Evolutionary conservation across 345 rosid species (phyloP), one percentile per base, ranked within the genome.

Genomic region (Conringia planisiliqua): DNA sequence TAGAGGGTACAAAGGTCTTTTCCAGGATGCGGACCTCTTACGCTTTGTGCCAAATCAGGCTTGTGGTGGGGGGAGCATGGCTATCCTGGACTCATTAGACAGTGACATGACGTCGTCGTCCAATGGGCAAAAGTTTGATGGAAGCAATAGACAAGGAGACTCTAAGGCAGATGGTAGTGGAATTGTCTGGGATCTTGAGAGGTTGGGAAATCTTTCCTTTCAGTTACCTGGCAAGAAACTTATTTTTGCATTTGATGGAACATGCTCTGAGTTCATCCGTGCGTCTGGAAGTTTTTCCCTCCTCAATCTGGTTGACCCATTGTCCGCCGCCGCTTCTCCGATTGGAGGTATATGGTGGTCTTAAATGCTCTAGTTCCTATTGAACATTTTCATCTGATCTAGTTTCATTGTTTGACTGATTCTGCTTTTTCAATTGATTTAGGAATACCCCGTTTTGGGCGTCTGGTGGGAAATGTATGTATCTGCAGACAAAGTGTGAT

Each of bases 61-160:
- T 70, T 95, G 99, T 82, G 97, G 96, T 77, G 99, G 99, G 76
- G 98, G 96, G 62, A 90, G 91, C 84, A 89, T 95, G 99, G 98
- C 99, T 55, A 95, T 92, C 80, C 81, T 95, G 79, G 99, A 90
- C 72, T 85, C 97, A 24, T 76, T 95, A 80, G 99, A 92, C 75
- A 79, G 86, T 72, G 98, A 90, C 71, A 71, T 87, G 87, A 80
- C 90, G 70, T 75, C 86, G 77, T 81, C 89, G 67, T 72, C 87
- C 7, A 86, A 68, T 73, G 62, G 87, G 27, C 97, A 87, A 75
- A 89, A 87, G 72, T 78, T 81, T 74, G 99, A 92, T 65, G 75
- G 81, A 80, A 76, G 83, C 77, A 82, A 83, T 74, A 92, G 85
- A 85, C 96, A 74, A 70, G 89, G 87, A 72, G 98, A 89, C 66